These are phyloP conservation scores for Colletotrichum lindemuthianum DNA, from an alignment of 2,329 filamentous ascomycete genomes.

Conservation along the genomic window DNA sequence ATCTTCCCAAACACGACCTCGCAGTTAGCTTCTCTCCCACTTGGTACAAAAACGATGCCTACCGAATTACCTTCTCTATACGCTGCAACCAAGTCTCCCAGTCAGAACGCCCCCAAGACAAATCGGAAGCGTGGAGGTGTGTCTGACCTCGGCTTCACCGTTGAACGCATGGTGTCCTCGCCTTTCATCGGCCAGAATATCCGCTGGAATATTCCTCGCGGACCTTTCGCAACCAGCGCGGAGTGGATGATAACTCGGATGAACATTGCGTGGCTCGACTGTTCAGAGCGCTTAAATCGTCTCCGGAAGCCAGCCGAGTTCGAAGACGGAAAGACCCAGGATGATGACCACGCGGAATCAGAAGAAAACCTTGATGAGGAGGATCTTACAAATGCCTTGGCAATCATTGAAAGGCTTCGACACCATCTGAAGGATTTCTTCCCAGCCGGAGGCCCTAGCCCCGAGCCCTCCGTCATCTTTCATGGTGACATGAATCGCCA, in stretches of 20 bases:
- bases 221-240: not conserved
- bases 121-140: too few relatives aligned
- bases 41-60: too few relatives aligned
- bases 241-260: slow-evolving; percentile 2
- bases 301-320: not conserved
- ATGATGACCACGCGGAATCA: not conserved
- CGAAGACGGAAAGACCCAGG: not conserved
- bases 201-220: not conserved
- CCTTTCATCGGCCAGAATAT: not conserved
- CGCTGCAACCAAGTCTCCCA: not conserved
- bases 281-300: not conserved
- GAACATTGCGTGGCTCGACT: not conserved
- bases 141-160: not conserved
- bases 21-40: not conserved
- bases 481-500: slow-evolving; percentile 49
- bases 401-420: slow-evolving; percentile 42
- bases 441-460: slow-evolving; percentile 36
- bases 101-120: not conserved
- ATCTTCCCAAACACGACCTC: not conserved
- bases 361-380: slow-evolving; percentile 42
- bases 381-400: slow-evolving; percentile 42
- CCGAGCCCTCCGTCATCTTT: slow-evolving; percentile 46
- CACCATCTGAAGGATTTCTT: slow-evolving; percentile 46
- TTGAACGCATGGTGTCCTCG: not conserved
- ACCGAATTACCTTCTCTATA: too few relatives aligned